Evolutionary conservation across 2,329 filamentous ascomycete species (phyloP).

Genomic region (Penicillium occitanis): DNA sequence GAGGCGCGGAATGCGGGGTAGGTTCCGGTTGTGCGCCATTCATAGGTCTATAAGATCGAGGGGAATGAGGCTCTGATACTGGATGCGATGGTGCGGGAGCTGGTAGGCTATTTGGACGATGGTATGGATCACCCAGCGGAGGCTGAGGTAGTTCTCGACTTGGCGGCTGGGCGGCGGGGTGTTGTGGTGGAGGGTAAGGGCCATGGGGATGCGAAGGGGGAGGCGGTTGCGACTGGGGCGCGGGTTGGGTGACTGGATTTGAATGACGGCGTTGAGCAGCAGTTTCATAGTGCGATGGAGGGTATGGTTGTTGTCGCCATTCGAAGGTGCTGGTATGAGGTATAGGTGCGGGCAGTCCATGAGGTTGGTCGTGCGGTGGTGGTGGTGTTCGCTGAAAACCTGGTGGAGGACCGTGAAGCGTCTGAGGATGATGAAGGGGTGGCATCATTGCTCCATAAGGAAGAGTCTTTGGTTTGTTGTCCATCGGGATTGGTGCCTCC

Average conservation of each 20-base stretch:
- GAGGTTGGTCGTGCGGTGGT: slow-evolving; percentile 28
- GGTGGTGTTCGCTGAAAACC: slow-evolving; percentile 13
- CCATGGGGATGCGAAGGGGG: slow-evolving; percentile 30
- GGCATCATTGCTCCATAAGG: slow-evolving; percentile 27
- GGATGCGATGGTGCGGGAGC: slow-evolving; percentile 29
- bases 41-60: slow-evolving; percentile 35
- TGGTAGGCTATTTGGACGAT: slow-evolving; percentile 34
- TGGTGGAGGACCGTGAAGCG: slow-evolving; percentile 16
- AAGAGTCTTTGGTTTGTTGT: slow-evolving; percentile 30
- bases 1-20: slow-evolving; percentile 33
- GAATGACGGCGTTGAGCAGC: slow-evolving; percentile 34
- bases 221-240: slow-evolving; percentile 20
- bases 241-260: slow-evolving; percentile 22
- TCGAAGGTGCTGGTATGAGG: slow-evolving; percentile 33
- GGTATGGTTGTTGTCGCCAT: slow-evolving; percentile 35
- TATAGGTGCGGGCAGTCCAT: slow-evolving; percentile 27
- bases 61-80: slow-evolving; percentile 30
- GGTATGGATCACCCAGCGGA: slow-evolving; percentile 35
- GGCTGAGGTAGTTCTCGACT: slow-evolving; percentile 38
- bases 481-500: slow-evolving; percentile 29
- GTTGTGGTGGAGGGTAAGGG: slow-evolving; percentile 23
- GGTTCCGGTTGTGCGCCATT: slow-evolving; percentile 34
- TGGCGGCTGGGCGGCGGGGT: slow-evolving; percentile 20
- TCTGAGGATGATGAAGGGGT: slow-evolving; percentile 27
- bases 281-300: slow-evolving; percentile 32